Evolutionary conservation across 1,284 basidiomycete genomes (phyloP).

Genomic region (Ustilago esculenta): DNA sequence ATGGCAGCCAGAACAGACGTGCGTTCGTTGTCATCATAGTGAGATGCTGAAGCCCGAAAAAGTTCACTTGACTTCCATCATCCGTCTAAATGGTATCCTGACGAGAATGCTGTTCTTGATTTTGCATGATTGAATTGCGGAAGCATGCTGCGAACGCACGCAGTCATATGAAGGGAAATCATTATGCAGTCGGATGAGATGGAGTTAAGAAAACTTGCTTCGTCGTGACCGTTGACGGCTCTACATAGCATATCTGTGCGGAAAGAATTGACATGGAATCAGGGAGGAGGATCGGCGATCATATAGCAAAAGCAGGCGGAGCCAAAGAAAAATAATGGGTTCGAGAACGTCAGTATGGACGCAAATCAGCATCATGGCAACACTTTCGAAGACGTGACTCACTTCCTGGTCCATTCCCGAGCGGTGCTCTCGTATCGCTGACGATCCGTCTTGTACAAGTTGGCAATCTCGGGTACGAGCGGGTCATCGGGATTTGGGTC

Average conservation of each 20-base stretch:
- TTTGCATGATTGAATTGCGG: slow-evolving; percentile 36
- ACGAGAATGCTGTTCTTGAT: too few species aligned
- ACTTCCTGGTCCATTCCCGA: slow-evolving; percentile 67
- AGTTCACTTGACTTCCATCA: too few species aligned
- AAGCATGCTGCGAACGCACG: slow-evolving; percentile 25
- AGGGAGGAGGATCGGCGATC: not conserved
- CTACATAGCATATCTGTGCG: slow-evolving; percentile 49
- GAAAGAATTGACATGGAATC: not conserved
- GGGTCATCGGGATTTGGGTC: slow-evolving; percentile 68
- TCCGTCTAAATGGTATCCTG: too few species aligned
- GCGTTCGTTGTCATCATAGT: too few species aligned
- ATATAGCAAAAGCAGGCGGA: not conserved
- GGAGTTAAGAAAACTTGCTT: slow-evolving; percentile 6
- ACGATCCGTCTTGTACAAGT: slow-evolving; percentile 66
- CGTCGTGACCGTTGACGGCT: slow-evolving; percentile 9
- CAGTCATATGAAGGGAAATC: slow-evolving; percentile 22
- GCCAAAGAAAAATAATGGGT: not conserved
- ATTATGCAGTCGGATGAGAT: slow-evolving; percentile 23
- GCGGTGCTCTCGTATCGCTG: slow-evolving; percentile 66
- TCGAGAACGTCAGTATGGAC: too few species aligned
- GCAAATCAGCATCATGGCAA: too few species aligned
- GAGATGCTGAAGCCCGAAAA: too few species aligned
- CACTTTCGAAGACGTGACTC: too few species aligned
- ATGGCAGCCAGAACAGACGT: too few species aligned
- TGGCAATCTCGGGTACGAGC: slow-evolving; percentile 66